Evolutionary conservation across 306 rosid genomes (phyloP).

Genomic region (Abrus pulchellus): DNA sequence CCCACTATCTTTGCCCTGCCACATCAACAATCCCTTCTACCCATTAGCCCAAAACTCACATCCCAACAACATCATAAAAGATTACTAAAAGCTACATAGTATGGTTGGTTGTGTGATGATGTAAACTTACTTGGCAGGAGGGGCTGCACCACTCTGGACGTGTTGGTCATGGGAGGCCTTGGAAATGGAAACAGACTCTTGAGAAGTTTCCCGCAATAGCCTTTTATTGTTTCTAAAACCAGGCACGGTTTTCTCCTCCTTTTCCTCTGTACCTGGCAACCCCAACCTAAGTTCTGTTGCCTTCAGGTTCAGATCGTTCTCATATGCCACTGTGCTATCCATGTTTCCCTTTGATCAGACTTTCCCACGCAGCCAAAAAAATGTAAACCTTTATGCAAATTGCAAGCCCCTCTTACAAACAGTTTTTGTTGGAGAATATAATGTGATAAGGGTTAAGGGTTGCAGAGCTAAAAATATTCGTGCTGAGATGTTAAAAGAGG

Average conservation of each 20-base stretch:
- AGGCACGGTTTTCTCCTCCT: conserved; percentile 27
- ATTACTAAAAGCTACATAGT: no score
- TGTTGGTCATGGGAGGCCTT: conserved; percentile 38
- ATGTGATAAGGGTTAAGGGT: no score
- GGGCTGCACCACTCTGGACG: conserved; percentile 47
- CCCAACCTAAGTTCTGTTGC: conserved; percentile 81
- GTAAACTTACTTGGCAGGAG: conserved; percentile 66
- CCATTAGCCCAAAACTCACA: conserved; percentile 20
- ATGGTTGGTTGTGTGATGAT: background rate
- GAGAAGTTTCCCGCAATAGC: conserved; percentile 45
- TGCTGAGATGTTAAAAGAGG: background rate
- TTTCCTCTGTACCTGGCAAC: conserved; percentile 67
- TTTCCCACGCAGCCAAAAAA: background rate
- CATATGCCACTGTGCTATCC: conserved; percentile 56
- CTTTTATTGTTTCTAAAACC: conserved; percentile 59
- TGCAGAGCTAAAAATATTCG: no score
- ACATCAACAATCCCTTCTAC: conserved; percentile 29
- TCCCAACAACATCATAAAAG: background rate
- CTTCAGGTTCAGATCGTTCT: conserved; percentile 64
- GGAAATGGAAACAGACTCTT: conserved; percentile 48
- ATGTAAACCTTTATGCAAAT: background rate
- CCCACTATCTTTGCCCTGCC: conserved; percentile 81
- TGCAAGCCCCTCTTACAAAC: background rate
- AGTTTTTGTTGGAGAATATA: background rate
- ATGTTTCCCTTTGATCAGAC: conserved; percentile 26